phyloP scores from a whole-genome alignment of 2,329 filamentous ascomycete species.

The Didymella sp. region DNA sequence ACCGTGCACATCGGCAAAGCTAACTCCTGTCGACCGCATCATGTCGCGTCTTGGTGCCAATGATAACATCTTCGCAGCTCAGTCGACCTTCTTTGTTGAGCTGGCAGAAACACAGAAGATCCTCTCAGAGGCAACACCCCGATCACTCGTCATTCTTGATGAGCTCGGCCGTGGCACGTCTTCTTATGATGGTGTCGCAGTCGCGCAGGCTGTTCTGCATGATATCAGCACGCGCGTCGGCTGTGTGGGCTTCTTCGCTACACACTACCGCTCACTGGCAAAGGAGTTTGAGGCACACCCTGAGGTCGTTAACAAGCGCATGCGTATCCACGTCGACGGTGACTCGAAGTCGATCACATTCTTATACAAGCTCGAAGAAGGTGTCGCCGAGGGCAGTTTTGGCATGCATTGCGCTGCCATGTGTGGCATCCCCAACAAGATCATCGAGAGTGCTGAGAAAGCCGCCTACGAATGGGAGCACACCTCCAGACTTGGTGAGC shows the following conservation, averaged over 20 bases:
- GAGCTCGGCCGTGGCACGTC: constrained; percentile 94
- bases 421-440: constrained; percentile 86
- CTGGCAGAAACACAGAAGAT: constrained; percentile 98
- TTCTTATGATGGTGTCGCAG: constrained; percentile 94
- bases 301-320: constrained; percentile 83
- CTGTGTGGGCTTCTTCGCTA: constrained; percentile 95
- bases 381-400: constrained; percentile 94
- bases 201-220: constrained; percentile 96
- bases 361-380: constrained; percentile 90
- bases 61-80: constrained; percentile 98
- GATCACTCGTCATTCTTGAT: constrained; percentile 94
- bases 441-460: constrained; percentile 86
- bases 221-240: constrained; percentile 93
- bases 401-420: constrained; percentile 99
- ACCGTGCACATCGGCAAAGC: constrained; percentile 77
- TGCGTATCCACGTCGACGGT: constrained; percentile 95
- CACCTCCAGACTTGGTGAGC: constrained; percentile 87
- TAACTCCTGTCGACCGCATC: constrained; percentile 94
- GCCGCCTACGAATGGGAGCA: constrained; percentile 95
- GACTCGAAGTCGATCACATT: constrained; percentile 88
- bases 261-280: constrained; percentile 93
- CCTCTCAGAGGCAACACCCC: constrained; percentile 87
- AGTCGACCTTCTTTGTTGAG: constrained; percentile 98
- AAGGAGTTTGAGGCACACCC: constrained; percentile 90
- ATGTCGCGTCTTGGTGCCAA: constrained; percentile 98